phyloP scores from a whole-genome alignment of 305 asterid species.

The Plantago lanceolata region DNA sequence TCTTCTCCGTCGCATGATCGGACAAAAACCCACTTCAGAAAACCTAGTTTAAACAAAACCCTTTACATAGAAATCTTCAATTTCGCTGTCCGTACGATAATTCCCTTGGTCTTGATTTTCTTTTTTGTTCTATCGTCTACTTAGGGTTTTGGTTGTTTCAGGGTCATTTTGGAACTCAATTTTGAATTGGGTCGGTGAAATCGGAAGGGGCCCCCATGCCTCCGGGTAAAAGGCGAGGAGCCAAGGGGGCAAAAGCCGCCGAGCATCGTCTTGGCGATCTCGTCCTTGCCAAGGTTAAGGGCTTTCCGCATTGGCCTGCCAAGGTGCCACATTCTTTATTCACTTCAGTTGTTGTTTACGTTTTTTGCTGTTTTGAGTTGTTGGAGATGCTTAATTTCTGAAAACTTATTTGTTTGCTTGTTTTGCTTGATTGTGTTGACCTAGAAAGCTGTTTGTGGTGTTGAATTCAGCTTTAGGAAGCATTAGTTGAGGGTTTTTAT shows the following conservation, averaged over 20 bases:
- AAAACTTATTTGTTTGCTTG: neutral
- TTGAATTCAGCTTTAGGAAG: neutral
- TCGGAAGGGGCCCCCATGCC: constrained; percentile 39
- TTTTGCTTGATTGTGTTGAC: constrained; percentile 11
- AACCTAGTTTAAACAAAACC: neutral
- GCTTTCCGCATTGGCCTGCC: constrained; percentile 75
- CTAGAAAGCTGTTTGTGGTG: neutral
- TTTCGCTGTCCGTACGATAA: neutral
- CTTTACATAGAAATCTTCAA: neutral
- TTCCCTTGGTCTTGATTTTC: neutral
- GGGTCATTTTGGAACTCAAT: neutral
- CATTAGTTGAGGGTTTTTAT: too few species aligned
- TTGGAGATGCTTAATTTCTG: constrained; percentile 14
- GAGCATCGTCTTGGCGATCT: constrained; percentile 83
- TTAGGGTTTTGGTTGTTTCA: neutral
- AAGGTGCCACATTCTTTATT: constrained; percentile 72
- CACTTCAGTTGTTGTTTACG: neutral
- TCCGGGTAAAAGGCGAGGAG: constrained; percentile 76
- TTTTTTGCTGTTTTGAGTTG: constrained; percentile 8
- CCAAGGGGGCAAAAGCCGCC: constrained; percentile 47
- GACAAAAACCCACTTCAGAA: neutral
- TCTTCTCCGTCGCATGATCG: neutral
- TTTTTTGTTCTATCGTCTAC: neutral
- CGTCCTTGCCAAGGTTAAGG: constrained; percentile 82
- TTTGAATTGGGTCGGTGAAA: neutral